These are phyloP conservation scores for Pneumocystis wakefieldiae DNA, from an alignment of 1,139 yeast species.

Conservation along the genomic window DNA sequence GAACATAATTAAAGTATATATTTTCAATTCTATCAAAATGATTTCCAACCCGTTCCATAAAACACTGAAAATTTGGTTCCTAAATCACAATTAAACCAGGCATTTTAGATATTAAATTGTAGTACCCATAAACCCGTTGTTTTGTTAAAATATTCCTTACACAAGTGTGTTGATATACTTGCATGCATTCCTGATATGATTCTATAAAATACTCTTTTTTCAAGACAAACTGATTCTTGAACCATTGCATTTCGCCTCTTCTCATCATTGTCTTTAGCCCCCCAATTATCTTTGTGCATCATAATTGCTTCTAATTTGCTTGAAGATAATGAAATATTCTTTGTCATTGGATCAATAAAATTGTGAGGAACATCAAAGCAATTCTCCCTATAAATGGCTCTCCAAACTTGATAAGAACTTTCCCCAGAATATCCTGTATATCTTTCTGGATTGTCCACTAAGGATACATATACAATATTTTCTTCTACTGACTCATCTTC, in stretches of 20 bases:
- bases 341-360: neutral
- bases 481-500: slow-evolving; percentile 34
- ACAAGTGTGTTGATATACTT: slow-evolving; percentile 82
- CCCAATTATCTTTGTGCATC: neutral
- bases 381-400: slow-evolving; percentile 79
- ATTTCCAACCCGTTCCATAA: slow-evolving; percentile 80
- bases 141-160: slow-evolving; percentile 68
- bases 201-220: slow-evolving; percentile 76
- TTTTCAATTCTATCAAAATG: slow-evolving; percentile 81
- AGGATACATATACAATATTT: slow-evolving; percentile 65
- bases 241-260: slow-evolving; percentile 20
- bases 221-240: slow-evolving; percentile 47
- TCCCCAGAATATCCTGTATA: slow-evolving; percentile 93
- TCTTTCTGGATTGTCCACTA: slow-evolving; percentile 82
- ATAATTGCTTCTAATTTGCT: neutral
- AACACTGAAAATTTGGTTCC: slow-evolving; percentile 64
- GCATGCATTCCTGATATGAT: slow-evolving; percentile 90
- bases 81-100: neutral
- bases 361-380: slow-evolving; percentile 37
- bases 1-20: slow-evolving; percentile 81
- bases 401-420: slow-evolving; percentile 87
- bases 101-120: neutral
- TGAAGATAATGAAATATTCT: neutral
- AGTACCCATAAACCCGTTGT: slow-evolving; percentile 50
- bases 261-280: slow-evolving; percentile 21